phyloP scores from a whole-genome alignment of 164 flowering plant genomes.

The Pachysandra terminalis region DNA sequence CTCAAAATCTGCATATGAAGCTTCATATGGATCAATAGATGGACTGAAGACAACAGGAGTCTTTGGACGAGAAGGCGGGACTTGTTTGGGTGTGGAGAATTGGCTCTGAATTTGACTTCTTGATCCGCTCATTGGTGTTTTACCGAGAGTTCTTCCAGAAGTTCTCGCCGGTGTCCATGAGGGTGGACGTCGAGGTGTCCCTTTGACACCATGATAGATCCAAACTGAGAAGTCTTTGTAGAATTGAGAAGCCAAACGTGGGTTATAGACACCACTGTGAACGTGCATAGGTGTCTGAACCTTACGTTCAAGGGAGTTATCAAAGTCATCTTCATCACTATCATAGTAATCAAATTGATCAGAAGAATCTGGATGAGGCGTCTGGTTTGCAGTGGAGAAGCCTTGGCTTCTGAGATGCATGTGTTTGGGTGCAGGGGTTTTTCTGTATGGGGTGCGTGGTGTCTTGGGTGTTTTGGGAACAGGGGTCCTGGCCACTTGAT shows the following conservation, averaged over 20 bases:
- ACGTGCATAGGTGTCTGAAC: conserved; percentile 35
- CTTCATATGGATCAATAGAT: no score
- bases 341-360: conserved; percentile 41
- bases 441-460: conserved; percentile 20
- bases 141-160: conserved; percentile 40
- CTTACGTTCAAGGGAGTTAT: conserved; percentile 59
- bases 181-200: conserved; percentile 62
- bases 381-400: conserved; percentile 29
- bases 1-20: conserved; percentile 34
- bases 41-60: conserved; percentile 31
- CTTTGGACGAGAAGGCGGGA: conserved; percentile 14
- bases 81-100: conserved; percentile 20
- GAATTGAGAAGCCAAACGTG: conserved; percentile 68
- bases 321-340: conserved; percentile 48
- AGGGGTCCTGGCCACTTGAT: conserved; percentile 50
- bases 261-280: conserved; percentile 36
- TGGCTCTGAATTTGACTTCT: conserved; percentile 25
- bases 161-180: conserved; percentile 84
- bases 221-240: conserved; percentile 71
- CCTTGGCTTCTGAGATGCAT: conserved; percentile 37
- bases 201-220: conserved; percentile 65
- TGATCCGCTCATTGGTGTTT: conserved; percentile 30
- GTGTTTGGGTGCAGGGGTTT: conserved; percentile 27
- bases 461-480: conserved; percentile 32
- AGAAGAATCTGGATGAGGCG: no score